Percentiles rank a stretch among this genome's conserved stretches.
These are phyloP conservation scores for Xylariales sp. DNA, from an alignment of 2,329 filamentous ascomycete species.

Conservation along the genomic window DNA sequence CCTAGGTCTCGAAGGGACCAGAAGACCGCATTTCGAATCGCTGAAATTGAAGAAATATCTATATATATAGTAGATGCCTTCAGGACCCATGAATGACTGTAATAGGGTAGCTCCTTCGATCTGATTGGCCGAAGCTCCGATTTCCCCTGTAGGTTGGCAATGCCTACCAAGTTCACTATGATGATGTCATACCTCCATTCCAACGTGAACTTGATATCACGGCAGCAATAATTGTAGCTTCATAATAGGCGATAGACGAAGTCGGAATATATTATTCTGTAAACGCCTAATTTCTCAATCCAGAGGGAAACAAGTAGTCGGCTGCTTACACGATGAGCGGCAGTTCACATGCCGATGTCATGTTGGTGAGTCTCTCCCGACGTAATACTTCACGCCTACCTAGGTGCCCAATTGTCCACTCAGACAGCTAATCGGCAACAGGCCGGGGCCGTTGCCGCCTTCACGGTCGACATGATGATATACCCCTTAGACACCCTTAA, in stretches of 20 bases:
- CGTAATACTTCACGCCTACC: not conserved
- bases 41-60: not conserved
- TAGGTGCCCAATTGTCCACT: not conserved
- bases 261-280: not conserved
- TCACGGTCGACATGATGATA: constrained; percentile 85
- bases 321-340: constrained; percentile 41
- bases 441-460: constrained; percentile 87
- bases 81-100: not conserved
- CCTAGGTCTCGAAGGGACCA: not conserved
- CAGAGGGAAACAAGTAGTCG: not conserved
- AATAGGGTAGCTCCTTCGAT: constrained; percentile 20
- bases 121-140: constrained; percentile 28
- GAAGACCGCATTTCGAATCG: not conserved
- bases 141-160: not conserved
- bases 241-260: not conserved
- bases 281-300: not conserved
- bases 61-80: not conserved
- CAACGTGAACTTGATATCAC: constrained; percentile 20
- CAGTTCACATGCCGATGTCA: constrained; percentile 47
- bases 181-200: constrained; percentile 33
- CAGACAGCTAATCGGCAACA: constrained; percentile 50
- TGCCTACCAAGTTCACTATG: not conserved
- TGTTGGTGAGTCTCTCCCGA: constrained; percentile 45
- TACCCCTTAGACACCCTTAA: constrained; percentile 93
- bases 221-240: constrained; percentile 9